Evolutionary conservation across 805 yeast genomes (phyloP).

Genomic region (Metschnikowia lunata): DNA sequence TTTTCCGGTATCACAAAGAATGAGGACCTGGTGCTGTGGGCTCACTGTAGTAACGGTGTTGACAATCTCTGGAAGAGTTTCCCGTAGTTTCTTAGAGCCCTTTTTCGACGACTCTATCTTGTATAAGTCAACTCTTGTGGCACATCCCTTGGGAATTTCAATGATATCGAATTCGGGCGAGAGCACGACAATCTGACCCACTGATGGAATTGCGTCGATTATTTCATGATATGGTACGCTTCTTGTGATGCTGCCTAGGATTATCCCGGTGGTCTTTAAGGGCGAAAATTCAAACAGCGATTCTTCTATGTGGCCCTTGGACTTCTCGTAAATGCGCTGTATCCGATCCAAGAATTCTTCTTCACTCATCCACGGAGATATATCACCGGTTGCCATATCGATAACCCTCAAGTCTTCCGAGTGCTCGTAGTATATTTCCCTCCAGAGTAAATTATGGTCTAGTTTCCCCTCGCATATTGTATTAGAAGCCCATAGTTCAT

Average conservation of each 20-base stretch:
- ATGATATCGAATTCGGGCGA: conserved; percentile 14
- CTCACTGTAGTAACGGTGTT: conserved; percentile 16
- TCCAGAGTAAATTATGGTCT: conserved; percentile 58
- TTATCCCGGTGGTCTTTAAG: conserved; percentile 24
- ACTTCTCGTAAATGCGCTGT: conserved; percentile 10
- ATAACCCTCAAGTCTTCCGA: conserved; percentile 15
- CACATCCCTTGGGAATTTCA: conserved; percentile 10
- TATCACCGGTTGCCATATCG: conserved; percentile 20
- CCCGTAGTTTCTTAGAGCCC: conserved; percentile 61
- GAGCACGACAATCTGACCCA: conserved; percentile 21
- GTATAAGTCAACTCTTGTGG: conserved; percentile 12
- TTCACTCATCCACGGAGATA: conserved; percentile 22
- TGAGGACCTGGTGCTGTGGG: conserved; percentile 22
- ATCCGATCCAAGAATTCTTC: conserved; percentile 20
- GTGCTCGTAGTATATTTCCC: conserved; percentile 14
- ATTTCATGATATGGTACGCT: conserved; percentile 13
- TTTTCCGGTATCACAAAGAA: conserved; percentile 60
- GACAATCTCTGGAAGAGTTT: conserved; percentile 40
- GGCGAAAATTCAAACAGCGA: conserved; percentile 10
- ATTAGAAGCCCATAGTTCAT: conserved; percentile 66
- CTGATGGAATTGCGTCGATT: not conserved
- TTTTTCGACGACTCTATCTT: conserved; percentile 45
- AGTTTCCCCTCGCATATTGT: conserved; percentile 43
- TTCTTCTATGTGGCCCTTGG: not conserved
- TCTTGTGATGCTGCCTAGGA: conserved; percentile 23